Base-by-base conservation (phyloP, 208 protist species). In the Acanthamoeba triangularis region DNA sequence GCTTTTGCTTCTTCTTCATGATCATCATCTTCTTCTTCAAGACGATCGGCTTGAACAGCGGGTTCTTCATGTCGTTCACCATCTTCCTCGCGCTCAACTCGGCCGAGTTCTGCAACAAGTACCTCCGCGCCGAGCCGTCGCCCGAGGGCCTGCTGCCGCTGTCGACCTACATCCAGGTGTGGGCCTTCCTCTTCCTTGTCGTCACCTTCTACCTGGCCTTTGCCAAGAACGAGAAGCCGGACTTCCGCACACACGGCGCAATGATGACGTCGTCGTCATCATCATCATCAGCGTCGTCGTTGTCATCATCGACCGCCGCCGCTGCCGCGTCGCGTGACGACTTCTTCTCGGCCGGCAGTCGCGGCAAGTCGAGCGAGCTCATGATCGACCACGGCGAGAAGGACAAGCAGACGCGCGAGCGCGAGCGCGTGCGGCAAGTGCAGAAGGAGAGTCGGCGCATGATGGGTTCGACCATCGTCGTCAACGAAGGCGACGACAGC, bases 21-120 rank as follows among this genome's bases (percentile, higher is more conserved):
- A 93, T 14, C 14, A 56, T 25, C 37, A 41, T 41, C 44, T 14
- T 47, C 44, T 14, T 13, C 44, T 47, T 47, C 44, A 47, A 95
- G 94, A 96, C 96, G 41, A 74, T 97, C 14, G 96, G 96, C 28
- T 95, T 97, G 16, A 97, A 74, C 49, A 67, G 97, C 25, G 96
- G 96, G 0, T 97, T 95, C 84, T 97, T 97, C 82, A 37, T 97
- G 20, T 96, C 95, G 20, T 97, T 96, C 47, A 96, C 96, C 37
- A 90, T 97, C 18, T 97, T 97, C 67, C 67, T 97, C 14, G 95
- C 95, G 6, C 82, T 97, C 85, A 97, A 97, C 76, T 97, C 90
- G 30, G 54, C 96, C 23, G 95, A 96, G 47, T 96, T 97, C 84
- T 94, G 82, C 74, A 96, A 97, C 56, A 76, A 30, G 7, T 96